Conservation (phyloP, 495 filamentous ascomycete genomes). For the Aspergillus bridgeri region DNA sequence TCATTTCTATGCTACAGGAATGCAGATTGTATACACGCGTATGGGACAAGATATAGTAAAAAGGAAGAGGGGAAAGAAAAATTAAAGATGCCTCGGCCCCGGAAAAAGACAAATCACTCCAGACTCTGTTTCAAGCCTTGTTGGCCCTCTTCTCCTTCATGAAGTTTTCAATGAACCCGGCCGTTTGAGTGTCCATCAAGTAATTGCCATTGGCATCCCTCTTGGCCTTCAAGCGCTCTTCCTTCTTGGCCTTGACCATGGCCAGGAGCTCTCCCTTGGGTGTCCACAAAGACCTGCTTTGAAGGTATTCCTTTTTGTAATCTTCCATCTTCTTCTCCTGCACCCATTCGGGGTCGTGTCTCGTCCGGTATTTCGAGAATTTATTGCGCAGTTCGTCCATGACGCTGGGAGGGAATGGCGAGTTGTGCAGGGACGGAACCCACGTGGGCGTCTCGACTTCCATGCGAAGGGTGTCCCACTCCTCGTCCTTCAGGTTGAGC, state of each 20-base stretch:
- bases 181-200: conserved; percentile 31
- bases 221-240: conserved; percentile 22
- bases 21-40: conserved; percentile 35
- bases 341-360: conserved; percentile 64
- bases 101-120: not conserved
- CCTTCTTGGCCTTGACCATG: conserved; percentile 21
- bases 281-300: conserved; percentile 48
- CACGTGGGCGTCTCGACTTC: conserved; percentile 74
- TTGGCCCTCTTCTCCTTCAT: conserved; percentile 25
- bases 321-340: conserved; percentile 55
- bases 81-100: conserved; percentile 6
- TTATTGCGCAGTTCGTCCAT: conserved; percentile 87
- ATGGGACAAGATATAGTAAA: not conserved
- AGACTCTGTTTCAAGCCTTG: conserved; percentile 11
- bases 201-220: conserved; percentile 36
- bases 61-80: conserved; percentile 2
- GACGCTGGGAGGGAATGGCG: conserved; percentile 75
- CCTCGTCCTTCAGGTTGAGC: conserved; percentile 44
- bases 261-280: conserved; percentile 34
- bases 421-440: conserved; percentile 64
- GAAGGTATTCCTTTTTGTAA: conserved; percentile 55
- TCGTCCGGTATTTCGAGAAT: conserved; percentile 76
- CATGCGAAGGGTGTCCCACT: conserved; percentile 68
- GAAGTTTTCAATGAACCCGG: conserved; percentile 35
- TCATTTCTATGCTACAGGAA: conserved; percentile 38